These are phyloP conservation scores for Colletotrichum godetiae DNA, from an alignment of 2,329 filamentous ascomycete genomes.

Conservation along the genomic window DNA sequence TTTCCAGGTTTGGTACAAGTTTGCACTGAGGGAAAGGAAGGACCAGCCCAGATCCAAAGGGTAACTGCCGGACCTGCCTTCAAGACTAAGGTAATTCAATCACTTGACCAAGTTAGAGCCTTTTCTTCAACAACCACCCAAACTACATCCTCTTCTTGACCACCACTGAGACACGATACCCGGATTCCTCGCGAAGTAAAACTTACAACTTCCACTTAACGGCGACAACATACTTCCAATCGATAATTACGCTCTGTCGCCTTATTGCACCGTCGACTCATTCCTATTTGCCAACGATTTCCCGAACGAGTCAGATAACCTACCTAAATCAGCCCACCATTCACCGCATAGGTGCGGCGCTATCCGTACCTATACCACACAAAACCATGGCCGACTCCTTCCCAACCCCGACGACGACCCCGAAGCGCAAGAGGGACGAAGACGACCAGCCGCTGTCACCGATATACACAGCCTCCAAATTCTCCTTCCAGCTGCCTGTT, in stretches of 20 bases:
- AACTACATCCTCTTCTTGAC: not conserved
- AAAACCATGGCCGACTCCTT: slow-evolving; percentile 28
- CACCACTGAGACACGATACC: not conserved
- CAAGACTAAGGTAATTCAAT: not conserved
- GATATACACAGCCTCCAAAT: slow-evolving; percentile 44
- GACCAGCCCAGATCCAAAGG: not conserved
- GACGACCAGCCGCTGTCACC: slow-evolving; percentile 47
- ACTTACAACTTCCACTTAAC: not conserved
- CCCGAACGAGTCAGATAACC: slow-evolving; percentile 13
- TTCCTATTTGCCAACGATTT: not conserved
- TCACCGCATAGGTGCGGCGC: slow-evolving; percentile 4
- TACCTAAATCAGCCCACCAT: slow-evolving; percentile 22
- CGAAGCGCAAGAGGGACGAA: slow-evolving; percentile 59
- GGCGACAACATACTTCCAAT: not conserved
- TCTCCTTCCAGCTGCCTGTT: slow-evolving; percentile 57
- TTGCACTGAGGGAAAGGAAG: slow-evolving; percentile 2
- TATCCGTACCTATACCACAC: not conserved
- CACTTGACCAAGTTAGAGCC: not conserved
- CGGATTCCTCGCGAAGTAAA: not conserved
- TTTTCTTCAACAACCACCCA: not conserved
- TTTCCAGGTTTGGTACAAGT: not conserved
- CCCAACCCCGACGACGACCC: slow-evolving; percentile 44
- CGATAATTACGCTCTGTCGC: not conserved
- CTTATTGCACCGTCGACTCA: not conserved
- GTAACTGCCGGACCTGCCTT: slow-evolving; percentile 21